These are phyloP conservation scores for Durusdinium trenchii DNA, from an alignment of 73 alveolate genomes.

Conservation along the genomic window DNA sequence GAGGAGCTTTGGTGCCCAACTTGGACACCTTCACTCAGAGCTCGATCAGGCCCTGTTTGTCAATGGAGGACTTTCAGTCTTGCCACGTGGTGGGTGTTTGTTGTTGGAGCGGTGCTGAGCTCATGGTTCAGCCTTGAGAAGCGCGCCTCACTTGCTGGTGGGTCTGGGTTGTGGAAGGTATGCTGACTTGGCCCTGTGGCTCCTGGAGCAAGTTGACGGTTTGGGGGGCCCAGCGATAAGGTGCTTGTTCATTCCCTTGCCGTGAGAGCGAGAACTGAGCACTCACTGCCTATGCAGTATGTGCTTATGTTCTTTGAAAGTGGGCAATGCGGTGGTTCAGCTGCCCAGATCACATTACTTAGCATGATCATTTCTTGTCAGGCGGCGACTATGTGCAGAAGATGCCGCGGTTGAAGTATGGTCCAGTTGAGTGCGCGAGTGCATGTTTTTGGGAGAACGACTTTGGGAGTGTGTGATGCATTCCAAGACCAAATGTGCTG, in stretches of 20 bases:
- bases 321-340: neutral
- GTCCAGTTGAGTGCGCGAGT: constrained; percentile 25
- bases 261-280: neutral
- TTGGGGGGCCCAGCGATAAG: neutral
- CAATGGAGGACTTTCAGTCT: neutral
- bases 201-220: constrained; percentile 27
- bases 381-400: constrained; percentile 41
- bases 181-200: constrained; percentile 23
- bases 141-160: neutral
- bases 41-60: neutral
- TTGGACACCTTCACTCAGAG: constrained; percentile 35
- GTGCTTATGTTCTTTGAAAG: neutral
- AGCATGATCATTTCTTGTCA: neutral
- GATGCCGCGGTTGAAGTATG: constrained; percentile 53
- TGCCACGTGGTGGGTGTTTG: neutral
- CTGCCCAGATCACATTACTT: neutral
- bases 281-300: neutral
- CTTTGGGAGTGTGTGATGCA: no score
- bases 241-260: neutral
- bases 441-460: neutral
- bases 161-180: neutral
- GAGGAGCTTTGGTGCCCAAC: constrained; percentile 5
- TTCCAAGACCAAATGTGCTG: neutral
- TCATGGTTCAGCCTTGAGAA: neutral
- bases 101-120: neutral